These are phyloP conservation scores for Citrullus mucosospermus DNA, from an alignment of 306 rosid genomes.

Conservation along the genomic window DNA sequence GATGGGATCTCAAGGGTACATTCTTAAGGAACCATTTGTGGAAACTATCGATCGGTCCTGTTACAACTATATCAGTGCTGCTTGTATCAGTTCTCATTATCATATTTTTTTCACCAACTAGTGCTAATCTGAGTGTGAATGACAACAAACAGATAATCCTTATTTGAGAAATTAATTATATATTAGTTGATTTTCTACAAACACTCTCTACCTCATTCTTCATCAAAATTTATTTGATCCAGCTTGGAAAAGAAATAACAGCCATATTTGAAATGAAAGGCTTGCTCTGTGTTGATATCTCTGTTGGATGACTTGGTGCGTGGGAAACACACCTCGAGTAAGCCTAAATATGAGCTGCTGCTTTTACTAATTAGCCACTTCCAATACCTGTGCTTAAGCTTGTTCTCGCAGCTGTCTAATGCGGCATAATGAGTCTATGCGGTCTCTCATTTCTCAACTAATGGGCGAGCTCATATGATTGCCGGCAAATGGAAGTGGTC, in stretches of 20 bases:
- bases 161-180: slow-evolving; percentile 31
- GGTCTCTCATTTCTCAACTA: background rate
- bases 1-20: slow-evolving; percentile 17
- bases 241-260: background rate
- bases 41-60: slow-evolving; percentile 47
- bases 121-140: slow-evolving; percentile 46
- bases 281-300: background rate
- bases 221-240: slow-evolving; percentile 5
- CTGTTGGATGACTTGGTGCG: background rate
- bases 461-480: background rate
- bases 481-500: slow-evolving; percentile 9
- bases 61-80: slow-evolving; percentile 31
- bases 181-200: slow-evolving; percentile 8
- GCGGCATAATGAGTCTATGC: background rate
- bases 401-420: background rate
- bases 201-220: slow-evolving; percentile 25
- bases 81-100: slow-evolving; percentile 28
- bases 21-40: slow-evolving; percentile 20
- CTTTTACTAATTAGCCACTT: background rate
- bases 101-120: slow-evolving; percentile 3
- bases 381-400: background rate
- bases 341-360: background rate
- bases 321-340: background rate
- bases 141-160: slow-evolving; percentile 28
- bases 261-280: slow-evolving; percentile 2